Evolutionary conservation across 139 green algal species (phyloP), one percentile per base, ranked within the genome.

Genomic region (Chlorella ohadii): DNA sequence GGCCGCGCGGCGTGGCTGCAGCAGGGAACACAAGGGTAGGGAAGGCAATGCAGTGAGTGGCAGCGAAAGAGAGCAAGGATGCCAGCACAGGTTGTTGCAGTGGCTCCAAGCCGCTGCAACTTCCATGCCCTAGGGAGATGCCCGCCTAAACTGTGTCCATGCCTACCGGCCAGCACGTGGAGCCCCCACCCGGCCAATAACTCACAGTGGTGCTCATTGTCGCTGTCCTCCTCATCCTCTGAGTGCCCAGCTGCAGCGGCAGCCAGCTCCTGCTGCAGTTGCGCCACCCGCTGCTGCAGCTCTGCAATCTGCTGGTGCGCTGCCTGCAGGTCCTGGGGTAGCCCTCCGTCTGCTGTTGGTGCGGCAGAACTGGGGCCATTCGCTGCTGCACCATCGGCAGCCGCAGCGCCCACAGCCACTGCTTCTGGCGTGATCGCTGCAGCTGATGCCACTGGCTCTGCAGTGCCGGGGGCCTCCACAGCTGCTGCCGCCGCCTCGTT

Each of bases 241-340:
- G 12, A 63, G 38, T 39, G 28, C 11, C 68, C 65, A 7, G 77
- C 79, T 47, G 66, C 66, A 2, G 66, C 51, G 4, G 78, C 66
- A 1, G 41, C 34, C 82, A 79, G 55, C 44, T 77, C 55, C 63
- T 68, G 71, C 71, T 51, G 56, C 63, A 86, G 82, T 39, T 51
- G 39, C 1, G 47, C 73, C 65, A 82, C 57, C 76, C 68, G 75
- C 36, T 55, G 51, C 55, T 78, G 38, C 16, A 71, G 56, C 19
- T 67, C 20, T 28, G 27, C 17, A 5, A 66, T 77, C 39, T 76
- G 72, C 5, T 66, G 39, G 20, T 64, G 57, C n/a, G 70, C 68
- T 17, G 61, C 31, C 20, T 34, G 15, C 31, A 86, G 39, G 5
- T 76, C 57, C 25, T 51, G 22, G 6, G 31, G 81, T 59, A 86